phyloP scores from a whole-genome alignment of 2,329 filamentous ascomycete genomes.

The Claviceps quebecensis region DNA sequence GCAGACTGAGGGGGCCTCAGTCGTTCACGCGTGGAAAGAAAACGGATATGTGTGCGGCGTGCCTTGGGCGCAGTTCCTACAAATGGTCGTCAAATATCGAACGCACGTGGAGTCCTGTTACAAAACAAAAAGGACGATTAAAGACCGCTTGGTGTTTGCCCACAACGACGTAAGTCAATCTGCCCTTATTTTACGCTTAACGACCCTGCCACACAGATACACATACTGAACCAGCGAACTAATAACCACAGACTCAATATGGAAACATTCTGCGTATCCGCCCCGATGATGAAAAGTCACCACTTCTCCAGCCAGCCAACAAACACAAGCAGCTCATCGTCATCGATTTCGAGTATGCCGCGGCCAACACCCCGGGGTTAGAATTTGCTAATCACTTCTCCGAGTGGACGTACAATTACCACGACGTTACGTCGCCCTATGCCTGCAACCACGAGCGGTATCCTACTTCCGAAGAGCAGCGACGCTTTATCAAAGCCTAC shows the following conservation, averaged over 20 bases:
- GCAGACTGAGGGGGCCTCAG: slow-evolving; percentile 11
- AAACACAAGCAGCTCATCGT: slow-evolving; percentile 93
- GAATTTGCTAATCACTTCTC: slow-evolving; percentile 98
- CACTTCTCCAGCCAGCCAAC: slow-evolving; percentile 76
- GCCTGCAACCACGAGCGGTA: slow-evolving; percentile 57
- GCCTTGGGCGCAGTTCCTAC: slow-evolving; percentile 66
- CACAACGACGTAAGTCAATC: slow-evolving; percentile 71
- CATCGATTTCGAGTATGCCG: slow-evolving; percentile 96
- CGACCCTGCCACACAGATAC: too few species aligned
- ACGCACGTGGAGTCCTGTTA: slow-evolving; percentile 59
- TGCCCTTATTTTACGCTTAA: background rate
- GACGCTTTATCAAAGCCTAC: slow-evolving; percentile 74
- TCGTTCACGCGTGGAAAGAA: slow-evolving; percentile 46
- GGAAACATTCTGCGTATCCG: slow-evolving; percentile 78
- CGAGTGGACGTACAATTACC: slow-evolving; percentile 98
- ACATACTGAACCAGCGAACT: background rate
- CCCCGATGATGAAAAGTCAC: slow-evolving; percentile 61
- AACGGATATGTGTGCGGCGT: slow-evolving; percentile 67
- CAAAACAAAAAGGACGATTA: slow-evolving; percentile 51
- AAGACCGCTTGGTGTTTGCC: slow-evolving; percentile 74
- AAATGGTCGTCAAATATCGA: slow-evolving; percentile 64
- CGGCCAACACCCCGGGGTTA: slow-evolving; percentile 68
- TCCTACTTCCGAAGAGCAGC: slow-evolving; percentile 67
- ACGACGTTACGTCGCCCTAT: slow-evolving; percentile 51
- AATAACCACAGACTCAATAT: slow-evolving; percentile 66